Base-by-base conservation (phyloP, 73 alveolate species). In the Urostyla sp. region DNA sequence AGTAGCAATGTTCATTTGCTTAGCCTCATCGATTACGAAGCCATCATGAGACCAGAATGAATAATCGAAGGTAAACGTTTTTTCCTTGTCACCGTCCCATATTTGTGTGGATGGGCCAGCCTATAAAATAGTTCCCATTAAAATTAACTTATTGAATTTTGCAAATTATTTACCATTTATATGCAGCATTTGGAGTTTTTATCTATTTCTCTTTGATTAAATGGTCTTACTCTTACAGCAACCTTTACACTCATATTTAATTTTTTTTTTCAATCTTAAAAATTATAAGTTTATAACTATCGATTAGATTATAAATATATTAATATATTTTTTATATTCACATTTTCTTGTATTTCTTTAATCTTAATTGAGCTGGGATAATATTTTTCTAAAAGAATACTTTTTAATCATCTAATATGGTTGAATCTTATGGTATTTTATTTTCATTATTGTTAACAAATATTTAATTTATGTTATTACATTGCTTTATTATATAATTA, bases 31-130 rank as follows among this genome's bases (percentile, higher is more conserved):
- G 57, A 30, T 66, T 75, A 15, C 48, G 50, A 85, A 92, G 28
- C 87, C 93, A 59, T 92, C 98, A 67, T 92, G 98, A 20, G 96
- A 90, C 96, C 98, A 92, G 72, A 88, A 92, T 37, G 87, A 38
- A 79, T 89, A 91, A 56, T 92, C 98, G 61, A 84, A 92, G 1
- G 94, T 87, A 72, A 92, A 92, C 11, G 53, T 56, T 56, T 81
- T 89, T 20, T 85, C 90, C 23, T 76, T 79, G 15, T 54, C 83
- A 0, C 85, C 89, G 67, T 76, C 91, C 20, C 34, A 57, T 55
- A 91, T 82, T 32, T 63, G 72, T 26, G 98, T 94, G 8, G 87
- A 80, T 3, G 92, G 94, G 74, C 95, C 97, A 43, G 80, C 40
- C 93, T 75, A 27, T 0, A 32, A 31, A 38, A n/a, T 56, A 69